These are phyloP conservation scores for Alloascoidea africana DNA, from an alignment of 805 yeast genomes.

Conservation along the genomic window DNA sequence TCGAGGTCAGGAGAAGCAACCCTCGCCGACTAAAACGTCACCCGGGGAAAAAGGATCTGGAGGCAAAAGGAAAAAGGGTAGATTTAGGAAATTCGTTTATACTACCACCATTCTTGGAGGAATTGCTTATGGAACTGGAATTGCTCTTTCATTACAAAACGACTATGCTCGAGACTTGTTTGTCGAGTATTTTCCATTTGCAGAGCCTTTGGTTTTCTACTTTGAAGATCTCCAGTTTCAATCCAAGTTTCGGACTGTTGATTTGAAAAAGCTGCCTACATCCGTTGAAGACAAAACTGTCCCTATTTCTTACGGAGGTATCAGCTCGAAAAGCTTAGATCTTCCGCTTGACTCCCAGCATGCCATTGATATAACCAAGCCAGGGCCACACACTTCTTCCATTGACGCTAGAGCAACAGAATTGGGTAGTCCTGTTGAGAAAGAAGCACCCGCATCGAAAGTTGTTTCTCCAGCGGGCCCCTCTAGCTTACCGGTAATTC, in stretches of 20 bases:
- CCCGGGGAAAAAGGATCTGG: no score
- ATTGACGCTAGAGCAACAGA: slow-evolving; percentile 18
- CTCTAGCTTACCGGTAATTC: slow-evolving; percentile 7
- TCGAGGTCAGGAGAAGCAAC: no score
- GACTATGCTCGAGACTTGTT: slow-evolving; percentile 48
- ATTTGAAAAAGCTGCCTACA: slow-evolving; percentile 3
- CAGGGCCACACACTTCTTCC: slow-evolving; percentile 4
- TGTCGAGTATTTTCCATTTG: slow-evolving; percentile 50
- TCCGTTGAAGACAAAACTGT: slow-evolving; percentile 2
- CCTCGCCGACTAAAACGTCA: no score
- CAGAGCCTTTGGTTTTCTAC: slow-evolving; percentile 34
- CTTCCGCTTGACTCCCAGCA: neutral
- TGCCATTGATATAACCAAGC: slow-evolving; percentile 8
- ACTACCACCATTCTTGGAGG: slow-evolving; percentile 13
- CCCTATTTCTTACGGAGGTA: slow-evolving; percentile 2
- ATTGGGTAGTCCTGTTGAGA: slow-evolving; percentile 15
- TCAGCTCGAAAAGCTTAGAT: slow-evolving; percentile 4
- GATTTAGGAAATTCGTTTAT: slow-evolving; percentile 16
- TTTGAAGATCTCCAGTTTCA: slow-evolving; percentile 26
- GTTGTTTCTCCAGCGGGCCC: slow-evolving; percentile 15
- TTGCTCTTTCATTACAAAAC: slow-evolving; percentile 37
- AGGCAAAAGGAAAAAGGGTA: slow-evolving; percentile 13
- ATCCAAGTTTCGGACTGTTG: slow-evolving; percentile 8
- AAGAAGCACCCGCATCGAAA: slow-evolving; percentile 8
- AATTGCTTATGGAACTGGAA: slow-evolving; percentile 40